Evolutionary conservation across 2,329 filamentous ascomycete genomes (phyloP), one percentile per base, ranked within the genome.

Genomic region (Drechslerella stenobrocha): DNA sequence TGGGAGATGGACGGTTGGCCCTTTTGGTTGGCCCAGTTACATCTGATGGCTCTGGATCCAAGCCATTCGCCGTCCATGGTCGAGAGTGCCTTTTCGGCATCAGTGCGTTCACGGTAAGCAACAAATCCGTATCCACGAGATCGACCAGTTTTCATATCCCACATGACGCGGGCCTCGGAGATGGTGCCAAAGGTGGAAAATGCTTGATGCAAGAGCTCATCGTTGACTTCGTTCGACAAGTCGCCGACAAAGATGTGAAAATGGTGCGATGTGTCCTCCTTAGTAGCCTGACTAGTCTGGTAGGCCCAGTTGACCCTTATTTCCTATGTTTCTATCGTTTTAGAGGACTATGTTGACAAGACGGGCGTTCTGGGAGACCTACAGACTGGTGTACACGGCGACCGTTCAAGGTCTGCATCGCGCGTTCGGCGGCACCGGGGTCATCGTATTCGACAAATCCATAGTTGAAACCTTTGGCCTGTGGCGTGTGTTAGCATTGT

Each of bases 21-120:
- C 81, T 98, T 98, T 76, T 98, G 93, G 80, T 98, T 98, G 69
- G 93, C 93, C 93, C 93, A 98, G 81, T 98, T 98, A 83, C 92
- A 97, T 73, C 93, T 91, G 75, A 98, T 98, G 37, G 93, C 93
- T 71, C 93, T 89, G 74, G 93, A 97, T 56, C 93, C 93, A 52
- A 98, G 86, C 93, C 93, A 98, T 80, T 98, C 93, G 70, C 93
- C 93, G 75, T 98, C 93, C 93, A 98, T 98, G 70, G 90, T 90
- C 79, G 87, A 95, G 74, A 98, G 79, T 1, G 93, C 92, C 79
- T 96, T 96, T 77, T 98, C 93, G 24, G 93, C 93, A 75, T 98
- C 93, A 32, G 84, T 80, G 70, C 92, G 89, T 70, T 98, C 93
- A 70, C 92, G 88, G 83, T 95, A 98, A 50, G 93, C 93, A 73